Conservation (phyloP, 1,284 basidiomycete species). For the Mixia osmundae region DNA sequence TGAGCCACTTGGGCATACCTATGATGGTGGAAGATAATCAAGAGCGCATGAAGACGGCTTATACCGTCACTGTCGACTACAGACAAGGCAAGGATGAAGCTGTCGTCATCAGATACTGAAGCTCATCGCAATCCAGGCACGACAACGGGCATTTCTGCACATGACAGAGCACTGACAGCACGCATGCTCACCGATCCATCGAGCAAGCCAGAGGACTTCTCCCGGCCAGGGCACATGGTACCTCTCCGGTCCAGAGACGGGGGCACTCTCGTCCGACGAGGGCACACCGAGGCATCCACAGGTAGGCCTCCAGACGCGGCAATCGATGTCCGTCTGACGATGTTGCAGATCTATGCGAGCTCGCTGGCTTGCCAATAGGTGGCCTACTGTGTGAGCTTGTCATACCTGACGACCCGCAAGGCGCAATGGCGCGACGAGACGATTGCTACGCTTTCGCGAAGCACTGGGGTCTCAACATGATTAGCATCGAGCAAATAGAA, state of each 20-base stretch:
- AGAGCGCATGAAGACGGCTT: slow-evolving; percentile 80
- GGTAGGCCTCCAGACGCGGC: slow-evolving; percentile 24
- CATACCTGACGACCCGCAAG: slow-evolving; percentile 59
- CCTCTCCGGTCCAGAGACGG: slow-evolving; percentile 68
- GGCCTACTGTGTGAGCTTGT: slow-evolving; percentile 89
- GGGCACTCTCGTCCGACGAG: slow-evolving; percentile 58
- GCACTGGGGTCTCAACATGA: slow-evolving; percentile 72
- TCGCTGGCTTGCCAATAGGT: slow-evolving; percentile 50
- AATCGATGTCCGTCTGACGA: slow-evolving; percentile 1
- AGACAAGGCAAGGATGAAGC: slow-evolving; percentile 43
- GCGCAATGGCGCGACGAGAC: slow-evolving; percentile 87
- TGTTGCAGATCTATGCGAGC: slow-evolving; percentile 46
- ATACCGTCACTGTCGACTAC: slow-evolving; percentile 91
- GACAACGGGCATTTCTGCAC: slow-evolving; percentile 88
- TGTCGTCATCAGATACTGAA: too few relatives aligned
- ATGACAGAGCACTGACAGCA: slow-evolving; percentile 72
- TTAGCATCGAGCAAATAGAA: slow-evolving; percentile 53
- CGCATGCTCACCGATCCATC: slow-evolving; percentile 43
- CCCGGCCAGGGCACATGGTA: slow-evolving; percentile 83
- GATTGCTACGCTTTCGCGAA: slow-evolving; percentile 84
- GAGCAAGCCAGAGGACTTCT: slow-evolving; percentile 48
- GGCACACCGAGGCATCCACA: slow-evolving; percentile 79
- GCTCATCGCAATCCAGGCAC: slow-evolving; percentile 33
- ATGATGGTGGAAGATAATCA: slow-evolving; percentile 85
- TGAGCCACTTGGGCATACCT: slow-evolving; percentile 61